These are phyloP conservation scores for Teunomyces gatunensis DNA, from an alignment of 805 yeast species.

Conservation along the genomic window DNA sequence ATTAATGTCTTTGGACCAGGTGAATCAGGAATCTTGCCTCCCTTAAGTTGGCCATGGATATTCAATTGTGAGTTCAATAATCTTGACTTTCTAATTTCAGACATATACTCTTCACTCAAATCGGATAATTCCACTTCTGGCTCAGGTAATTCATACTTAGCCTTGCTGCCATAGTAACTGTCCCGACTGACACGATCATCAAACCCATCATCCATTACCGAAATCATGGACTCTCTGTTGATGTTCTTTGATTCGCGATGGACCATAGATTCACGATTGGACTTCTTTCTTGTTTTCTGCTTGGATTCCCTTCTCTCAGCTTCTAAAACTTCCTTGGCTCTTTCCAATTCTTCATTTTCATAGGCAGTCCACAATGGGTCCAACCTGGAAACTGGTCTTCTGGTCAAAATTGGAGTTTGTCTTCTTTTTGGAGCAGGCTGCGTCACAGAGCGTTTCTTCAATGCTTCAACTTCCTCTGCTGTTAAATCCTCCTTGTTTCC, in stretches of 20 bases:
- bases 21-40: constrained; percentile 2
- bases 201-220: constrained; percentile 23
- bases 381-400: constrained; percentile 55
- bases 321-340: constrained; percentile 42
- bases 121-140: constrained; percentile 33
- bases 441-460: constrained; percentile 48
- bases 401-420: constrained; percentile 40
- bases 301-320: constrained; percentile 27
- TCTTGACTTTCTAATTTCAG: constrained; percentile 44
- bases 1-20: constrained; percentile 48
- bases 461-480: constrained; percentile 41
- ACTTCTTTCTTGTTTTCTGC: constrained; percentile 9
- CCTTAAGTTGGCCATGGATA: constrained; percentile 11
- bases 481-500: constrained; percentile 35
- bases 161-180: constrained; percentile 14
- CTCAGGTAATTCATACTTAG: constrained; percentile 33
- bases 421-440: constrained; percentile 35
- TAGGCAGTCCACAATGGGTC: constrained; percentile 57
- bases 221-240: constrained; percentile 36
- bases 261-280: constrained; percentile 8
- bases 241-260: constrained; percentile 8
- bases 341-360: constrained; percentile 45
- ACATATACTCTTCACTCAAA: constrained; percentile 43
- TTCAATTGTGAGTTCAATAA: constrained; percentile 43
- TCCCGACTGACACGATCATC: constrained; percentile 20